Percentiles rank a stretch among this genome's conserved stretches.
These are phyloP conservation scores for Hippophae rhamnoides DNA, from an alignment of 306 rosid genomes.

Conservation along the genomic window DNA sequence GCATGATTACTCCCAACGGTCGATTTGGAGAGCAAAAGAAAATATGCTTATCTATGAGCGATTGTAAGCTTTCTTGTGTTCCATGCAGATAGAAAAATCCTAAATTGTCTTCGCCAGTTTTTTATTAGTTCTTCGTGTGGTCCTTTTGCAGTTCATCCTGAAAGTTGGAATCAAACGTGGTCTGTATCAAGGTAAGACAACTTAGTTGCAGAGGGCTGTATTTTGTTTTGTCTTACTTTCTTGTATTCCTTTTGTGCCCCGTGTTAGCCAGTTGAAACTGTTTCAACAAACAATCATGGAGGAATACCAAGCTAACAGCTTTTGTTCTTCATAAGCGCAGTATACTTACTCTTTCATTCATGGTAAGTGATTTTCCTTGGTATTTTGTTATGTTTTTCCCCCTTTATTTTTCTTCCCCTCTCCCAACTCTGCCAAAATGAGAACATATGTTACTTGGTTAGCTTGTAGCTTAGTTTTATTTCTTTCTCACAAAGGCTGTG, in stretches of 20 bases:
- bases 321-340: slow-evolving; percentile 44
- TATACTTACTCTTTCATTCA: slow-evolving; percentile 93
- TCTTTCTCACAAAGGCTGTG: not conserved
- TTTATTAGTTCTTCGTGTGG: slow-evolving; percentile 12
- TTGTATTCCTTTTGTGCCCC: slow-evolving; percentile 6
- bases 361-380: slow-evolving; percentile 49
- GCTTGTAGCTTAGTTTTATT: not conserved
- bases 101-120: not conserved
- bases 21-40: slow-evolving; percentile 85
- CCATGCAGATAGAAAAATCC: slow-evolving; percentile 1
- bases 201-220: not conserved
- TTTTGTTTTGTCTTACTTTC: slow-evolving; percentile 2
- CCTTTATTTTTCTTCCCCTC: not conserved
- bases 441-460: not conserved
- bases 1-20: slow-evolving; percentile 97
- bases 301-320: slow-evolving; percentile 28
- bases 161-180: slow-evolving; percentile 99
- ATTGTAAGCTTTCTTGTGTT: slow-evolving; percentile 51
- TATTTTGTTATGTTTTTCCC: slow-evolving; percentile 11
- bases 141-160: slow-evolving; percentile 78
- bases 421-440: not conserved
- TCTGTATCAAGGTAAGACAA: slow-evolving; percentile 84
- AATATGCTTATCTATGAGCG: slow-evolving; percentile 95
- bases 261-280: slow-evolving; percentile 8
- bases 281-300: slow-evolving; percentile 10